These are phyloP conservation scores for Aureobasidium sp. DNA, from an alignment of 2,329 filamentous ascomycete genomes.

Conservation along the genomic window DNA sequence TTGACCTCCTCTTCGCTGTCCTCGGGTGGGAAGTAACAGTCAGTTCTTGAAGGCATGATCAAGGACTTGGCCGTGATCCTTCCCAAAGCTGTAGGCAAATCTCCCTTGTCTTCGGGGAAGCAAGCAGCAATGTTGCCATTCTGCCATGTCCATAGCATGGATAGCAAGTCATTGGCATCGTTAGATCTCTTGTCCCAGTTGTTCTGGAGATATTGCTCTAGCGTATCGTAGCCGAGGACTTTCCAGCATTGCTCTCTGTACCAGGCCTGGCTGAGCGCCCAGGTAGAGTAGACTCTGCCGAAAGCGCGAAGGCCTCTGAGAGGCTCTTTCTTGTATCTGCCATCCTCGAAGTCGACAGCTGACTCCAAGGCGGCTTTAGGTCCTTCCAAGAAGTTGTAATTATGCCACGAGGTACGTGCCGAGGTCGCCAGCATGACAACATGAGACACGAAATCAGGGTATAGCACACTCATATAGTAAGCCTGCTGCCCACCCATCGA, in stretches of 20 bases:
- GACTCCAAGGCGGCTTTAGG: slow-evolving; percentile 42
- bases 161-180: slow-evolving; percentile 31
- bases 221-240: slow-evolving; percentile 24
- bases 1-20: slow-evolving; percentile 32
- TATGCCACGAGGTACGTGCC: slow-evolving; percentile 45
- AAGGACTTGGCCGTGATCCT: slow-evolving; percentile 30
- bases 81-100: slow-evolving; percentile 28
- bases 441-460: slow-evolving; percentile 40
- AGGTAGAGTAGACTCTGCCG: slow-evolving; percentile 32
- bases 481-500: slow-evolving; percentile 50
- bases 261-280: slow-evolving; percentile 35
- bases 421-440: slow-evolving; percentile 44
- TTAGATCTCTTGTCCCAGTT: slow-evolving; percentile 20
- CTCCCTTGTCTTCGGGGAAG: slow-evolving; percentile 23
- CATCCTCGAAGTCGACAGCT: slow-evolving; percentile 34
- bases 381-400: slow-evolving; percentile 49
- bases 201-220: slow-evolving; percentile 26
- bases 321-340: slow-evolving; percentile 21
- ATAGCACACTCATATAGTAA: slow-evolving; percentile 45
- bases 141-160: slow-evolving; percentile 35
- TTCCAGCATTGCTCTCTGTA: slow-evolving; percentile 33
- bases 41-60: slow-evolving; percentile 34
- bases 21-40: slow-evolving; percentile 35
- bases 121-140: slow-evolving; percentile 31
- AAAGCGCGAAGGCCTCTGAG: slow-evolving; percentile 31